Base-by-base conservation (phyloP, 441 rosid genomes). In the Pelargonium australe region DNA sequence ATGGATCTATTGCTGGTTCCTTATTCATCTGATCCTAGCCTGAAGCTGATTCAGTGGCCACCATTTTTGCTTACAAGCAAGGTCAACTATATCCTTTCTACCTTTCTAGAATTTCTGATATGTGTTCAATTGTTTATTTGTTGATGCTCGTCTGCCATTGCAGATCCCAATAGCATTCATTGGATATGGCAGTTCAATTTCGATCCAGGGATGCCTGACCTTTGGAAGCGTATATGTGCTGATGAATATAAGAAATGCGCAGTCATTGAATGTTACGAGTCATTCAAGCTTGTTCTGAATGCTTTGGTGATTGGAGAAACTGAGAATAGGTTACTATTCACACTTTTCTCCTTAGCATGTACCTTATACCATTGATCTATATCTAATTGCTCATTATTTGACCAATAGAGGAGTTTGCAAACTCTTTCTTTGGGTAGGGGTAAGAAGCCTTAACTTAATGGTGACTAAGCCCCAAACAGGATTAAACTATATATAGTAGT, bases 181-280 rank as follows among this genome's bases (percentile, higher is more conserved):
- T 95, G 78, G 98, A 90, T 79, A 95, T 92, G 97, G 96, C 97
- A 63, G 97, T 81, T 72, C 96, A 95, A 70, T 90, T 90, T 79
- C 90, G 88, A 72, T 73, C 86, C 63, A 86, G 68, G 82, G 99
- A 92, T 45, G 12, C 51, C 51, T 40, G 43, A 37, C 78, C 96
- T 92, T 53, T 95, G 99, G 99, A 90, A 86, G 84, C 97, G 97
- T 70, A 90, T 92, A 72, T 92, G 97, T 67, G 89, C 89, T 2
- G 99, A 95, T 74, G 98, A 95, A 63, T 95, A 90, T 83, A 87
- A 92, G 99, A 95, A 92, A 81, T 95, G 98, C 81, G 96, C 97
- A 55, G 96, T 95, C 43, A 88, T 89, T 66, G 99, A 95, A 85
- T 92, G 99, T 83, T 95, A 92, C 53, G 98, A 92, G 78, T 89